Evolutionary conservation across 1,139 yeast genomes (phyloP), one percentile per base, ranked within the genome.

Genomic region (Lizanozyma gosingica): DNA sequence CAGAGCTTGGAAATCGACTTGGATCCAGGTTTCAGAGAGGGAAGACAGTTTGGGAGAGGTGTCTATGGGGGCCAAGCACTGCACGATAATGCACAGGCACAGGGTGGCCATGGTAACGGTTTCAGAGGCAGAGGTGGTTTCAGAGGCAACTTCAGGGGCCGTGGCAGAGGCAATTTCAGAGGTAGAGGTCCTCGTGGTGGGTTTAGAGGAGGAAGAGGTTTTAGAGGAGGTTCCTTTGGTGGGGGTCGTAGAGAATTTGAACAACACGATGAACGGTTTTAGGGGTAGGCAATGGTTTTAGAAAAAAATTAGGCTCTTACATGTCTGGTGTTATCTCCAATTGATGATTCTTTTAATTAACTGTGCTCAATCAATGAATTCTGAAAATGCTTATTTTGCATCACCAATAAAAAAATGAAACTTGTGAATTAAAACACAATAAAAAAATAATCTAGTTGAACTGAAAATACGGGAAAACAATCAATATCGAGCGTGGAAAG

Each of bases 1-100:
- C 79, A 86, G 45, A 68, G 70, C 22, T 73, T 90, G 49, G 80
- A 84, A 37, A 83, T 90, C 38, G 98, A 90, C 60, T 67, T 92
- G 51, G 98, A 90, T 56, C 95, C 97, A 0, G 98, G 98, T 0
- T 90, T 90, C 57, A 76, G 75, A 48, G 97, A 90, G 52, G 97
- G 97, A 1, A 71, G 98, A 50, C 97, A 92, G 56, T 90, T 80
- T 56, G 97, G 97, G 14, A 73, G 98, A 51, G 97, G 97, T 37
- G 73, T 75, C 18, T 79, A 78, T 47, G 97, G 97, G 40, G 97
- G 96, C 1, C 98, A 92, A 60, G 73, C 67, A 1, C 52, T 65
- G 37, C 72, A 65, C 39, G 75, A 69, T 49, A 55, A 53, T 15
- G 55, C 55, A 6, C 29, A 22, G 18, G 53, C 48, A 34, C 44